phyloP scores from a whole-genome alignment of 2,329 filamentous ascomycete genomes.

The Sporothrix variecibatus region DNA sequence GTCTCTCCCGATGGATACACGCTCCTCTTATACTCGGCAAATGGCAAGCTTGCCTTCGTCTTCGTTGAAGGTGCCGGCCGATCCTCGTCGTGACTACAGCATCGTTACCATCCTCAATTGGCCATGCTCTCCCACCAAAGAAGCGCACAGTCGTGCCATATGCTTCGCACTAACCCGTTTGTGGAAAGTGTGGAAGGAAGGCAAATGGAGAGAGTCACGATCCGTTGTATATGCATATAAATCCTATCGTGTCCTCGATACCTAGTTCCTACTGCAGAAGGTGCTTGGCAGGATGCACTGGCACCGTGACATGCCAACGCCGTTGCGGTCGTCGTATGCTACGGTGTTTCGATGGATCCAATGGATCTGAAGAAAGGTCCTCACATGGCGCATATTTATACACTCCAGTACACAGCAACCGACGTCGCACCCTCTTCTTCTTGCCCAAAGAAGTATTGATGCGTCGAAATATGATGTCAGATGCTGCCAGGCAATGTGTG shows the following conservation, averaged over 20 bases:
- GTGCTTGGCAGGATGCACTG: conserved; percentile 15
- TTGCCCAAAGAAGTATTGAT: background rate
- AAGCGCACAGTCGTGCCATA: background rate
- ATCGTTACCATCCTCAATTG: background rate
- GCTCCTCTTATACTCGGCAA: background rate
- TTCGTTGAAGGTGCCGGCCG: too few relatives aligned
- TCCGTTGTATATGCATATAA: background rate
- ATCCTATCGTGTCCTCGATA: conserved; percentile 27
- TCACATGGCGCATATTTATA: background rate
- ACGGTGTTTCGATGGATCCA: background rate
- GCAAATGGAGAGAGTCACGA: background rate
- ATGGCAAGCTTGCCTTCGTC: background rate
- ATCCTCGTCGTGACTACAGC: background rate
- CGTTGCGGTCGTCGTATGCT: background rate
- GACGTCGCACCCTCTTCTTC: background rate
- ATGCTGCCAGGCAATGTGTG: background rate
- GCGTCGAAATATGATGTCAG: background rate
- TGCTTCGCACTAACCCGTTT: background rate
- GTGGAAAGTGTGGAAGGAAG: background rate
- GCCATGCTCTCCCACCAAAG: background rate
- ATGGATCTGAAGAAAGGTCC: background rate
- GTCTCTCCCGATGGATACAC: background rate
- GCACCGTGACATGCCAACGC: background rate
- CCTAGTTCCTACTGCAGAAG: conserved; percentile 6
- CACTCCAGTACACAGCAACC: background rate